phyloP scores from a whole-genome alignment of 257 asterid species.

The Fraxinus anomala region DNA sequence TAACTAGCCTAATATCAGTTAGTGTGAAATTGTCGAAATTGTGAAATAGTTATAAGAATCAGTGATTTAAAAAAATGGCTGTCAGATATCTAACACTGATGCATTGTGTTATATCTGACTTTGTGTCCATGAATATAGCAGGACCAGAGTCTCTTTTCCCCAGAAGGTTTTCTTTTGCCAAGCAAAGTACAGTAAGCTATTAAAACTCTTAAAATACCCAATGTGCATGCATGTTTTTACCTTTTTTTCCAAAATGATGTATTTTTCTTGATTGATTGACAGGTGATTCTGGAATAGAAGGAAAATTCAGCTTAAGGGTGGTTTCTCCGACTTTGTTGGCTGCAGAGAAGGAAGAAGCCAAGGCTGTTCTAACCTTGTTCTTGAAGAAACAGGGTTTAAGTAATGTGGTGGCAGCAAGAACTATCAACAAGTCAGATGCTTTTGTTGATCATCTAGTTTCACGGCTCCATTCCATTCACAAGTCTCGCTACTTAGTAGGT shows the following conservation, averaged over 20 bases:
- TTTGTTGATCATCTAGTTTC: slow-evolving; percentile 83
- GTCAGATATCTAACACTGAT: not conserved
- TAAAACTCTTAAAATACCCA: slow-evolving; percentile 19
- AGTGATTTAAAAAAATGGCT: not conserved
- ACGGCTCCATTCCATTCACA: slow-evolving; percentile 83
- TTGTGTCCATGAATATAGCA: slow-evolving; percentile 25
- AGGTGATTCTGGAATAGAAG: slow-evolving; percentile 73
- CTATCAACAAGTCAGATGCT: slow-evolving; percentile 78
- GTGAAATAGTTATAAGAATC: not conserved
- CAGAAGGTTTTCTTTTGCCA: slow-evolving; percentile 53
- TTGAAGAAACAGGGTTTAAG: slow-evolving; percentile 84
- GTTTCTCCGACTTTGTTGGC: slow-evolving; percentile 75
- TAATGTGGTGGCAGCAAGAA: slow-evolving; percentile 67
- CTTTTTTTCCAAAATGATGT: slow-evolving; percentile 31
- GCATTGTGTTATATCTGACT: not conserved
- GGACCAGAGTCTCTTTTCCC: slow-evolving; percentile 43
- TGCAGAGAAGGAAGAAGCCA: slow-evolving; percentile 96
- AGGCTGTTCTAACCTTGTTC: slow-evolving; percentile 82
- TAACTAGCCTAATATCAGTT: not conserved
- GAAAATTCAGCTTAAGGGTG: slow-evolving; percentile 61
- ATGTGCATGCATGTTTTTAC: slow-evolving; percentile 22
- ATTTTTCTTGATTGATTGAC: slow-evolving; percentile 35
- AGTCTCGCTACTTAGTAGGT: slow-evolving; percentile 96
- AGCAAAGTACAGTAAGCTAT: slow-evolving; percentile 62
- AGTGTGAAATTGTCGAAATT: not conserved